Base-by-base conservation (phyloP, 1,284 basidiomycete species). In the Cryptococcus sp. region DNA sequence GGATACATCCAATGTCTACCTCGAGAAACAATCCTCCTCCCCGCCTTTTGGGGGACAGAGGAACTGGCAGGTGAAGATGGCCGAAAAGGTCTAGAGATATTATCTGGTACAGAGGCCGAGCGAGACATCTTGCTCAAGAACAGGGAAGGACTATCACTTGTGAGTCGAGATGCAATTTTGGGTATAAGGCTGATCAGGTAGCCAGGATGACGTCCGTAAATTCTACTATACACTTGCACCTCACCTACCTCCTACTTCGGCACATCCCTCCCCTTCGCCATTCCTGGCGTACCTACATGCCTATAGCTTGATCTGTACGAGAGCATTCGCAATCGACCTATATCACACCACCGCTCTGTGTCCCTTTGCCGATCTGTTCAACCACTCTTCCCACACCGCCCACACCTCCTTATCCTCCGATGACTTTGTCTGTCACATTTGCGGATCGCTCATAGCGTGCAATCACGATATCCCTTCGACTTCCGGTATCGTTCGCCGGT, bases 311-410 rank as follows among this genome's bases (percentile, higher is more conserved):
- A 87, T 93, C 35, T 86, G 84, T 10, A 89, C 89, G 3, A 79
- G 91, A 34, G 85, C 91, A 0, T 97, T 97, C 73, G 74, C 87
- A 45, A 82, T 93, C 46, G 91, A 95, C 68, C 78, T 82, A 4
- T 92, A 83, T 68, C 88, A 93, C 69, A 82, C 83, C 1, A 76
- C 92, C 19, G 81, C 86, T 1, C 86, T 97, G 80, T 87, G 92
- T 12, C 90, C 91, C 1, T 80, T 93, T 52, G 89, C 90, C 24
- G 91, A 94, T 71, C 79, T 83, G 81, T 89, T 94, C 75, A 93
- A 95, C 70, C 91, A 95, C 50, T 54, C 57, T 16, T 55, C 59
- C 7, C 19, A 31, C 1, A 16, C 36, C 9, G 43, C 54, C 1
- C 60, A 68, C 38, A 66, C 63, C 6, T 57, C 57, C 4, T 58